Conservation (phyloP, 768 basidiomycete species). For the Auricularia heimuer region DNA sequence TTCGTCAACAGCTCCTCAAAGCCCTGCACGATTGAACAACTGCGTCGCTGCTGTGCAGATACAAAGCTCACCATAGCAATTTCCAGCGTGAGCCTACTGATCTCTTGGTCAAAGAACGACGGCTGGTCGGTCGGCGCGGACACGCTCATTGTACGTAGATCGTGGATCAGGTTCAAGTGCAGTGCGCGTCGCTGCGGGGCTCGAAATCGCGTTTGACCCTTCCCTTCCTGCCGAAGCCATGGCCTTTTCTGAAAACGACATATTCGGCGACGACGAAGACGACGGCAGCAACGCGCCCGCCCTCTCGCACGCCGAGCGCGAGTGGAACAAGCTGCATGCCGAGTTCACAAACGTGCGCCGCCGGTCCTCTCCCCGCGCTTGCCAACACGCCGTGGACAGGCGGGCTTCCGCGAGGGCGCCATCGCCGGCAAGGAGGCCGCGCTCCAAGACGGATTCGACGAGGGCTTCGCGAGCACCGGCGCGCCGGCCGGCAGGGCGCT, state of each 20-base stretch:
- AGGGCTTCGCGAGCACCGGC: slow-evolving; percentile 65
- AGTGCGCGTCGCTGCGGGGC: not conserved
- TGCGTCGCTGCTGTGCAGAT: not conserved
- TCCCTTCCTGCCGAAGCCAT: not conserved
- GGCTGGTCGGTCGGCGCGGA: slow-evolving; percentile 22
- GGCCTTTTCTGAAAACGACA: not conserved
- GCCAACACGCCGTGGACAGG: slow-evolving; percentile 32
- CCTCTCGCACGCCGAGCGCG: slow-evolving; percentile 19
- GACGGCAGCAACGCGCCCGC: not conserved
- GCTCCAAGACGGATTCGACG: slow-evolving; percentile 85
- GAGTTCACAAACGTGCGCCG: slow-evolving; percentile 59
- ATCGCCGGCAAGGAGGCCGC: slow-evolving; percentile 81
- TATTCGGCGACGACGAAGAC: not conserved
- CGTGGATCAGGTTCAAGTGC: not conserved
- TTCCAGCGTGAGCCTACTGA: slow-evolving; percentile 62
- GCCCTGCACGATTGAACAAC: slow-evolving; percentile 36
- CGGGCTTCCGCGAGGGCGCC: slow-evolving; percentile 95
- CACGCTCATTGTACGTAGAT: slow-evolving; percentile 1
- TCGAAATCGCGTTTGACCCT: not conserved
- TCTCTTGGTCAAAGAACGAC: slow-evolving; percentile 71
- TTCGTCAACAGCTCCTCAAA: slow-evolving; percentile 83
- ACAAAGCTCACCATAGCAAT: slow-evolving; percentile 48
- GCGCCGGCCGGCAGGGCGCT: slow-evolving; percentile 67
- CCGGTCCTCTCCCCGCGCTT: slow-evolving; percentile 3
- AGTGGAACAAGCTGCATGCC: slow-evolving; percentile 59